phyloP scores from a whole-genome alignment of 176 grass and related monocot species.

The Tillandsia fasciculata region DNA sequence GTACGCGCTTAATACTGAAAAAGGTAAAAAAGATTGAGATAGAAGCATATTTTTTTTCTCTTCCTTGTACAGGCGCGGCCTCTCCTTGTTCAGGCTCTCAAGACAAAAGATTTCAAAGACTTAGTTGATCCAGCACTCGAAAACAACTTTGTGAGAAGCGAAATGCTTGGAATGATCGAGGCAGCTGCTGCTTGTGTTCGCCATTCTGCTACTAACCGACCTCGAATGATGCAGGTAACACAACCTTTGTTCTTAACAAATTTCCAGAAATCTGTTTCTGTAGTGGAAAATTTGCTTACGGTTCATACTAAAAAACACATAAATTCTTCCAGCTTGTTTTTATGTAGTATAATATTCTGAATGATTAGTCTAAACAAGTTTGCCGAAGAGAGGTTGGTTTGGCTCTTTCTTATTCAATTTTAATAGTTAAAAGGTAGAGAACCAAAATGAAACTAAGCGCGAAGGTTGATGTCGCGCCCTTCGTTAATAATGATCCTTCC shows the following conservation, averaged over 20 bases:
- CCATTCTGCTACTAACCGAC: conserved; percentile 60
- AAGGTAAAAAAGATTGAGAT: too few relatives aligned
- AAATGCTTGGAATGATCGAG: conserved; percentile 70
- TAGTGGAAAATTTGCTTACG: not conserved
- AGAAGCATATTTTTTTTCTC: not conserved
- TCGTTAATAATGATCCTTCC: too few relatives aligned
- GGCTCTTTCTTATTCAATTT: too few relatives aligned
- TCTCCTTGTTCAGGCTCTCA: conserved; percentile 48
- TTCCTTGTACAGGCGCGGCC: conserved; percentile 39
- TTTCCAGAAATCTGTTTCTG: not conserved
- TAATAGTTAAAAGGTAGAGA: too few relatives aligned
- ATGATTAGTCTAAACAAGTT: too few relatives aligned
- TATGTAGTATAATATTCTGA: too few relatives aligned
- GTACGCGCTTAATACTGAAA: too few relatives aligned
- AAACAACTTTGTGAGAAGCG: conserved; percentile 27
- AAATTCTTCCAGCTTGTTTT: too few relatives aligned
- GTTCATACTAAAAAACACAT: not conserved
- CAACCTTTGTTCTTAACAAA: too few relatives aligned
- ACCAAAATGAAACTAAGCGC: too few relatives aligned
- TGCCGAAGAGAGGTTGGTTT: too few relatives aligned
- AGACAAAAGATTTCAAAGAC: conserved; percentile 35
- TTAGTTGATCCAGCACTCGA: conserved; percentile 56
- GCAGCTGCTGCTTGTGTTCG: conserved; percentile 64
- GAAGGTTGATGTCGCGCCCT: too few relatives aligned
- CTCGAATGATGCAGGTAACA: conserved; percentile 60